Evolutionary conservation across 169 alveolate species (phyloP).

Genomic region (Plasmodium gonderi): DNA sequence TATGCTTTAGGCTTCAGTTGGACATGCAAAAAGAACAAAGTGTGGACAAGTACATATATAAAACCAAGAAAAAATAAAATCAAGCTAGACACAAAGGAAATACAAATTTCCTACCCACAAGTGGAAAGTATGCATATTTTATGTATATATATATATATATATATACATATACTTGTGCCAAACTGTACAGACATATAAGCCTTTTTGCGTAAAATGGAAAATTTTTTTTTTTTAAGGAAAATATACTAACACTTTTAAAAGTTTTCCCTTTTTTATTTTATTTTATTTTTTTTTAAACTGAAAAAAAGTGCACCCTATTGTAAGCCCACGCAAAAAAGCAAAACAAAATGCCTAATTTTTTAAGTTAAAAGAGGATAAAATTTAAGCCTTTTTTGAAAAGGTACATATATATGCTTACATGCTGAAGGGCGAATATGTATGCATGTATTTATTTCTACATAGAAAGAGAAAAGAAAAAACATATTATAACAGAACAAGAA

Average conservation of each 20-base stretch:
- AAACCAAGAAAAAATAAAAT: not conserved
- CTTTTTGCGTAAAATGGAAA: not conserved
- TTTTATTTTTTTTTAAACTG: not conserved
- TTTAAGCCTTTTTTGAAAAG: not conserved
- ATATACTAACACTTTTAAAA: not conserved
- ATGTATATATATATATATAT: not conserved
- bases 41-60: not conserved
- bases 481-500: constrained; percentile 29
- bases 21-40: not conserved
- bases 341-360: not conserved
- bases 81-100: not conserved
- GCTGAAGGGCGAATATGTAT: not conserved
- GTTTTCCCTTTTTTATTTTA: not conserved
- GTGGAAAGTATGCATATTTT: not conserved
- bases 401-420: not conserved
- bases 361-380: not conserved
- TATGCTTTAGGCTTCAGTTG: not conserved
- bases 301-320: not conserved
- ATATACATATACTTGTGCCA: not conserved
- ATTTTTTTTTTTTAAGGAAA: not conserved
- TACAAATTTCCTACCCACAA: not conserved
- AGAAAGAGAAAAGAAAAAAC: not conserved
- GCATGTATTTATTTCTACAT: constrained; percentile 13
- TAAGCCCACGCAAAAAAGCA: not conserved
- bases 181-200: not conserved